Evolutionary conservation across 192 early-diverging fungal species (phyloP).

Genomic region (Backusella sp.): DNA sequence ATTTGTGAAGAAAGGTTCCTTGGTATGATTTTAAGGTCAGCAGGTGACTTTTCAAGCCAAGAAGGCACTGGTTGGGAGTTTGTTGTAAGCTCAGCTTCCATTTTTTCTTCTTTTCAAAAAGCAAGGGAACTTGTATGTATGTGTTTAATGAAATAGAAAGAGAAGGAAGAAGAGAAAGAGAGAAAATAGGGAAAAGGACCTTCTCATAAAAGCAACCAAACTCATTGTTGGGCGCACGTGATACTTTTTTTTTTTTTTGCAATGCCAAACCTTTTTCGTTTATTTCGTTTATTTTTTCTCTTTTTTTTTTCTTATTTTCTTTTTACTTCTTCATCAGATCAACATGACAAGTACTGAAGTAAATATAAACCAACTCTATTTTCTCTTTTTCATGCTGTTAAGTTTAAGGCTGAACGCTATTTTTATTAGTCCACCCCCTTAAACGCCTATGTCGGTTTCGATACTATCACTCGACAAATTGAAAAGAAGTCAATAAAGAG

Average conservation of each 20-base stretch:
- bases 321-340: neutral
- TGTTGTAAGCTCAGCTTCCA: neutral
- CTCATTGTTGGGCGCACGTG: neutral
- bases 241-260: neutral
- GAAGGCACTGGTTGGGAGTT: neutral
- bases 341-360: neutral
- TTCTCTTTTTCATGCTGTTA: neutral
- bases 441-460: constrained; percentile 97
- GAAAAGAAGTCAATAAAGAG: constrained; percentile 97
- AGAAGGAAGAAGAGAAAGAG: neutral
- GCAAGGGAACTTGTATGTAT: neutral
- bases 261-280: neutral
- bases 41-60: neutral
- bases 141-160: neutral
- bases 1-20: constrained; percentile 3
- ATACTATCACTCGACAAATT: constrained; percentile 95
- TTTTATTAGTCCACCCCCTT: constrained; percentile 48
- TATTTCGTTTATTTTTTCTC: neutral
- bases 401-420: neutral
- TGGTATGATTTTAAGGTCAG: constrained; percentile 1
- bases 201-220: neutral
- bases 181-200: neutral
- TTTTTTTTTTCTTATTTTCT: neutral
- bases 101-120: neutral
- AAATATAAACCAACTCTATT: neutral